Evolutionary conservation across 768 basidiomycete genomes (phyloP).

Genomic region (Suillus weaverae): DNA sequence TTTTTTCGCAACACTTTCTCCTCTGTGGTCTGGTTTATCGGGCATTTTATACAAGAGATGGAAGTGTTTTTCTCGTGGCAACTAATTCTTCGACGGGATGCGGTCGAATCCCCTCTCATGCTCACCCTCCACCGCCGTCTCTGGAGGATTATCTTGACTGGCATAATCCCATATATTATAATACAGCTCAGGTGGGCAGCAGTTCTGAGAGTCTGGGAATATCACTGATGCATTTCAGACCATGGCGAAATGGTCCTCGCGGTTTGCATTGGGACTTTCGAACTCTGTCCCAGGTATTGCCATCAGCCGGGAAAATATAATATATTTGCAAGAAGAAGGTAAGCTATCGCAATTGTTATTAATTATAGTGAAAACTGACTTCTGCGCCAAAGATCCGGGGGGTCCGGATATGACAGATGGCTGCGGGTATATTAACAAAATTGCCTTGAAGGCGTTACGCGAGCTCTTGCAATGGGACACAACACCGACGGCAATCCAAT

Average conservation of each 20-base stretch:
- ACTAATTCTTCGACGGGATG: slow-evolving; percentile 36
- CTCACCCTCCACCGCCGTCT: slow-evolving; percentile 20
- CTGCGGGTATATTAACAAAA: slow-evolving; percentile 46
- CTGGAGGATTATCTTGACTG: slow-evolving; percentile 52
- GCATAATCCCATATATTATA: slow-evolving; percentile 52
- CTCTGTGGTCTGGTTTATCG: slow-evolving; percentile 56
- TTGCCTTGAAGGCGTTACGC: slow-evolving; percentile 35
- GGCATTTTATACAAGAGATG: slow-evolving; percentile 62
- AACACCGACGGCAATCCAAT: slow-evolving; percentile 51
- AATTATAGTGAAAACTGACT: neutral
- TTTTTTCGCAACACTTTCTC: slow-evolving; percentile 51
- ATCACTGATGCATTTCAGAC: slow-evolving; percentile 36
- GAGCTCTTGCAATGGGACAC: slow-evolving; percentile 36
- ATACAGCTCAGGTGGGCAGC: slow-evolving; percentile 49
- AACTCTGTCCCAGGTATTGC: slow-evolving; percentile 59
- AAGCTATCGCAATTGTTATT: slow-evolving; percentile 16
- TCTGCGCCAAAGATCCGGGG: slow-evolving; percentile 2
- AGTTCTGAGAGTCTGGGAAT: neutral
- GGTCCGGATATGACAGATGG: slow-evolving; percentile 58
- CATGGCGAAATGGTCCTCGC: slow-evolving; percentile 65
- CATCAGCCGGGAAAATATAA: slow-evolving; percentile 39
- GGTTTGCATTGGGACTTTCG: slow-evolving; percentile 61
- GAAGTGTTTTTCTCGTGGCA: slow-evolving; percentile 52
- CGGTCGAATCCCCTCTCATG: neutral
- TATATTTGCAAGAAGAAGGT: slow-evolving; percentile 50